Conservation (phyloP, 352 stramenopile genomes). For the Phytopythium boreale region DNA sequence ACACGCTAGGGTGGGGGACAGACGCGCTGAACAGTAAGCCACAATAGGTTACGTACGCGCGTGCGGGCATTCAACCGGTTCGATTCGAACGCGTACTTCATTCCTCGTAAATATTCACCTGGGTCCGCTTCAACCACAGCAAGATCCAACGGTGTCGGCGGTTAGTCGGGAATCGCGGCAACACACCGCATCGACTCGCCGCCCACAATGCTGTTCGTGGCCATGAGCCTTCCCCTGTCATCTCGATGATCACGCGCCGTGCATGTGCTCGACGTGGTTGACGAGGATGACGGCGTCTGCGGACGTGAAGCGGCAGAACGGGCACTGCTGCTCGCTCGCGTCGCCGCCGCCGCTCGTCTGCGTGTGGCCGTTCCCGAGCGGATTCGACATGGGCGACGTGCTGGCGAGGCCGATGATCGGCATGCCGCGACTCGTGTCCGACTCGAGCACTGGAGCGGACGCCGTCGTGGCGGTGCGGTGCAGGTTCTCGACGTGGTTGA, state of each 20-base stretch:
- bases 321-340: constrained; percentile 37
- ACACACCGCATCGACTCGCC: too few species aligned
- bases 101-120: constrained; percentile 1
- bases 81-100: not conserved
- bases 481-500: constrained; percentile 61
- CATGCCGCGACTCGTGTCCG: not conserved
- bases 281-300: constrained; percentile 64
- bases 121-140: not conserved
- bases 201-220: too few species aligned
- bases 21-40: too few species aligned
- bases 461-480: constrained; percentile 10
- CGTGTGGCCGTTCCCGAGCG: not conserved
- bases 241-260: constrained; percentile 27
- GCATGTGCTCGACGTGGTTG: constrained; percentile 74
- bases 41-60: too few species aligned
- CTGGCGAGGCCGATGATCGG: not conserved
- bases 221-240: not conserved
- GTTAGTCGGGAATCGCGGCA: too few species aligned
- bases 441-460: constrained; percentile 3
- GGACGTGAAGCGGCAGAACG: constrained; percentile 55
- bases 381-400: constrained; percentile 7
- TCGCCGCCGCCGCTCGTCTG: constrained; percentile 11
- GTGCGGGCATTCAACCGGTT: too few species aligned
- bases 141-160: too few species aligned
- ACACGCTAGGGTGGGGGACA: not conserved